Conservation (phyloP, 257 asterid genomes). For the Primulina tabacum region DNA sequence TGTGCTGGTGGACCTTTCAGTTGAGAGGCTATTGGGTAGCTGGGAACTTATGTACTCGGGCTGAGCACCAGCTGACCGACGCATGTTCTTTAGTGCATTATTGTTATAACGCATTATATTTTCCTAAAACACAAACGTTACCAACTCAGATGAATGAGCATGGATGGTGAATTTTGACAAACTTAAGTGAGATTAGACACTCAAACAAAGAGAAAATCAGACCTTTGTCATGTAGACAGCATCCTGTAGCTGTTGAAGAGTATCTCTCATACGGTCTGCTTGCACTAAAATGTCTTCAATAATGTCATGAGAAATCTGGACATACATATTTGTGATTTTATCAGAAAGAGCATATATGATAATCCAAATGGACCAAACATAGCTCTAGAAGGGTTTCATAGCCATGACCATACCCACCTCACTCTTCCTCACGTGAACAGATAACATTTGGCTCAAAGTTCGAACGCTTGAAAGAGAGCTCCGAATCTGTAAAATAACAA, state of each 20-base stretch:
- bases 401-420: conserved; percentile 56
- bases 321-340: conserved; percentile 18
- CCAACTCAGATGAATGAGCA: conserved; percentile 20
- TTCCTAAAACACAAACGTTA: conserved; percentile 46
- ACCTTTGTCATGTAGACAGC: conserved; percentile 92
- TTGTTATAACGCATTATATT: conserved; percentile 69
- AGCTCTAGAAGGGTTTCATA: conserved; percentile 25
- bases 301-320: conserved; percentile 79
- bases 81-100: conserved; percentile 58
- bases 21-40: conserved; percentile 32
- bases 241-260: conserved; percentile 89
- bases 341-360: conserved; percentile 13
- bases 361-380: conserved; percentile 9
- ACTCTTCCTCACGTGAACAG: conserved; percentile 69
- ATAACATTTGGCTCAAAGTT: conserved; percentile 76
- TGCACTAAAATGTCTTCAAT: conserved; percentile 79
- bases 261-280: conserved; percentile 72
- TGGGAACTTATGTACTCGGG: conserved; percentile 37
- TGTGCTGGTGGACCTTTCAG: conserved; percentile 27
- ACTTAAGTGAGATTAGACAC: conserved; percentile 5
- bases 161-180: conserved; percentile 7
- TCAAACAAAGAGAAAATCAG: conserved; percentile 23
- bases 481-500: conserved; percentile 52
- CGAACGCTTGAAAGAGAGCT: conserved; percentile 80
- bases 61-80: conserved; percentile 37